Evolutionary conservation across 179 eudicot species (phyloP), one percentile per base, ranked within the genome.

Genomic region (Silene coronaria): DNA sequence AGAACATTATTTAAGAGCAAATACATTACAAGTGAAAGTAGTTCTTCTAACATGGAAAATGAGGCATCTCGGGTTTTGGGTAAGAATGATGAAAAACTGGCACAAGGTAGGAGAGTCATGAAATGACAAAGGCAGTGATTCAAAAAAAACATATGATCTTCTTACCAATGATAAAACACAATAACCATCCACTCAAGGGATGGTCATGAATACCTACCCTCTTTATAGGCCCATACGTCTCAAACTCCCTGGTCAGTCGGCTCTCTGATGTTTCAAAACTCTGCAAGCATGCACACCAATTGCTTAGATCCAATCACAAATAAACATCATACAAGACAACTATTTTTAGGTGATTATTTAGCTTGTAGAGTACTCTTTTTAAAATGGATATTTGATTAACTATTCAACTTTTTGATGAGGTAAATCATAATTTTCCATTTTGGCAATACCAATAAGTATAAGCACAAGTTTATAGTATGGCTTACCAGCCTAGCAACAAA

Each of bases 181-280:
- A 85, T 79, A 87, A 91, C 95, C 91, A 87, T 87, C 87, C 88
- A 87, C 85, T 71, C 72, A 80, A 66, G 74, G 82, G 84, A 78
- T 77, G 86, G 85, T 84, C 78, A 77, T 70, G 60, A 85, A 87
- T 86, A 96, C 99, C 88, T 96, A 96, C 99, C 99, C 92, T 90
- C 81, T 96, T 96, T 87, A 96, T 93, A 24, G 99, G 96, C 74
- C 99, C 99, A 83, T 96, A 96, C 71, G 99, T 90, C 86, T 96
- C 99, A 86, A 96, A 96, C 94, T 96, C 99, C 91, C 99, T 91
- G 89, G 91, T 96, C 79, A 96, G 84, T 85, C 89, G 88, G 89
- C 97, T 89, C 82, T 96, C 99, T n/a, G 98, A 84, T 59, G 98
- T 96, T 84, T 96, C 99, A 76, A 88, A 91, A 76, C 86, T 94